Evolutionary conservation across 176 grass and related monocot species (phyloP), one percentile per base, ranked within the genome.

Genomic region (Oryza australiensis): DNA sequence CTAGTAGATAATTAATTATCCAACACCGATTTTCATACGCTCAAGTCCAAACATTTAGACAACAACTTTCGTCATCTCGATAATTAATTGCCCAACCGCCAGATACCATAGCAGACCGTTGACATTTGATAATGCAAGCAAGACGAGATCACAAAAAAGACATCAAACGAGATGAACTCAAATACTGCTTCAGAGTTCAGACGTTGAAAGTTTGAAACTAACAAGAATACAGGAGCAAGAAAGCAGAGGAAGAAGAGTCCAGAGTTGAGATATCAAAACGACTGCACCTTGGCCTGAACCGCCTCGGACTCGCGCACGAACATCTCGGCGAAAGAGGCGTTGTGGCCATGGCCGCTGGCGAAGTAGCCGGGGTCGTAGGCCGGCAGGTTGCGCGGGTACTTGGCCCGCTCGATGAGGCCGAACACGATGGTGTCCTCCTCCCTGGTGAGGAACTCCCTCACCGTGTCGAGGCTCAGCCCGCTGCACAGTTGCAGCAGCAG

Each of bases 381-480:
- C 28, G 87, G 89, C 22, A 60, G 33, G 75, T 94, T 89, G 37
- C 68, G 68, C 28, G 89, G 89, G 64, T 89, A 87, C 40, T 37
- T 91, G 16, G 92, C 74, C 89, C 92, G 80, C 84, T 94, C 92
- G 72, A 94, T 91, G 81, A 94, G 89, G 78, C 92, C 91, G 88
- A 94, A 89, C 55, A 94, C 81, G 38, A 94, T 85, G 73, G 80
- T 87, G 64, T 94, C 92, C 55, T 94, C 92, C 77, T 94, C 86
- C 37, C 87, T 69, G 13, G 87, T 94, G 72, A 94, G 84, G 81
- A 94, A 94, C 11, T 85, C 84, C 28, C 92, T 82, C 78, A 89
- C 89, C 23, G 84, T 85, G 38, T 91, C 87, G 0, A 94, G 89
- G 37, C 76, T 85, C 15, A 94, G 66, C 46, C 46, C 87, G 15